These are phyloP conservation scores for Colletotrichum tamarilloi DNA, from an alignment of 2,329 filamentous ascomycete genomes.

Conservation along the genomic window DNA sequence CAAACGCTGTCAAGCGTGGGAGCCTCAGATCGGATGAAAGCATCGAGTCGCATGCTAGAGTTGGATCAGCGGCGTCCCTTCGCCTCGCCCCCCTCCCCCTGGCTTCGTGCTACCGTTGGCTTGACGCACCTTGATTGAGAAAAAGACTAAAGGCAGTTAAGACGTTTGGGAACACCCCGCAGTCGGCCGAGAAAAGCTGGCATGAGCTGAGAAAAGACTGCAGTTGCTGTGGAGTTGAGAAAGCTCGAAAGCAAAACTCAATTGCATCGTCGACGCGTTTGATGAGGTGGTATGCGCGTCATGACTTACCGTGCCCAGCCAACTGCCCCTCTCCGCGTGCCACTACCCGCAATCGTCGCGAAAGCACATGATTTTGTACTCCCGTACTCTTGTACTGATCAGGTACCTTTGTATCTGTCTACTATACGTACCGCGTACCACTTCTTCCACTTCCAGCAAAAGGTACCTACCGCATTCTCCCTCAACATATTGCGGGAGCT, in stretches of 20 bases:
- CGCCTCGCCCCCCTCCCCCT: background rate
- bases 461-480: background rate
- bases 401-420: background rate
- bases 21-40: conserved; percentile 7
- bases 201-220: background rate
- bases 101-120: background rate
- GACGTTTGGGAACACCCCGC: background rate
- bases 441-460: too few relatives aligned
- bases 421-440: background rate
- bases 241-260: background rate
- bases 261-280: conserved; percentile 26
- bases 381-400: background rate
- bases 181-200: background rate
- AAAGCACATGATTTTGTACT: conserved; percentile 34
- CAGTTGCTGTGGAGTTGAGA: background rate
- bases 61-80: background rate
- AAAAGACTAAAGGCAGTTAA: background rate
- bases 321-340: conserved; percentile 1
- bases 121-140: background rate
- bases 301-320: conserved; percentile 14
- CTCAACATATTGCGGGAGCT: background rate
- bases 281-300: conserved; percentile 33
- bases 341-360: conserved; percentile 17
- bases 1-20: background rate
- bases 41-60: background rate